phyloP scores from a whole-genome alignment of 306 rosid species.

The Elaeagnus macrophylla region DNA sequence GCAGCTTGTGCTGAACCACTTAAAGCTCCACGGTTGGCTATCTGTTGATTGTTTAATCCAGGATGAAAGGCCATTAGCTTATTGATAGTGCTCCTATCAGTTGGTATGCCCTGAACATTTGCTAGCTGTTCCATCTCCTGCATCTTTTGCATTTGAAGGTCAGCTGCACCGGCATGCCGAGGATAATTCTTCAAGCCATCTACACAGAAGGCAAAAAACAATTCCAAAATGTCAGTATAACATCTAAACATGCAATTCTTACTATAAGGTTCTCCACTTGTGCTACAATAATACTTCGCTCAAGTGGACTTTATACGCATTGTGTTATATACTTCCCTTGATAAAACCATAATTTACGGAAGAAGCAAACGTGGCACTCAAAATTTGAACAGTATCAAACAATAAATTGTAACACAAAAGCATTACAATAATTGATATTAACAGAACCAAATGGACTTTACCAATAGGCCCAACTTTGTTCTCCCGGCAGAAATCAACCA shows the following conservation, averaged over 20 bases:
- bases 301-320: too few relatives aligned
- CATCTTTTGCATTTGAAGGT: conserved; percentile 87
- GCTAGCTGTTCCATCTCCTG: conserved; percentile 94
- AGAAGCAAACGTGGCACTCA: too few relatives aligned
- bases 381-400: too few relatives aligned
- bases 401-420: too few relatives aligned
- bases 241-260: conserved; percentile 6
- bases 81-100: conserved; percentile 72
- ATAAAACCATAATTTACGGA: too few relatives aligned
- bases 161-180: conserved; percentile 48
- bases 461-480: conserved; percentile 71
- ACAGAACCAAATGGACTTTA: conserved; percentile 22
- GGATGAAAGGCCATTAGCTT: conserved; percentile 74
- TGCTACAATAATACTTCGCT: too few relatives aligned
- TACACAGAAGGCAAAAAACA: conserved; percentile 17
- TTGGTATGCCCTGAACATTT: conserved; percentile 70
- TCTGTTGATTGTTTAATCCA: conserved; percentile 47
- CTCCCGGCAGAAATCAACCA: conserved; percentile 72
- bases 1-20: conserved; percentile 85
- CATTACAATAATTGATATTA: background rate
- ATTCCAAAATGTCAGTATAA: conserved; percentile 1
- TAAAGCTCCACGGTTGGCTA: conserved; percentile 56
- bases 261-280: too few relatives aligned
- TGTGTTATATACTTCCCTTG: background rate
- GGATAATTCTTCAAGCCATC: conserved; percentile 94